phyloP scores from a whole-genome alignment of 2,329 filamentous ascomycete genomes.

The Lachnellula subtilissima region DNA sequence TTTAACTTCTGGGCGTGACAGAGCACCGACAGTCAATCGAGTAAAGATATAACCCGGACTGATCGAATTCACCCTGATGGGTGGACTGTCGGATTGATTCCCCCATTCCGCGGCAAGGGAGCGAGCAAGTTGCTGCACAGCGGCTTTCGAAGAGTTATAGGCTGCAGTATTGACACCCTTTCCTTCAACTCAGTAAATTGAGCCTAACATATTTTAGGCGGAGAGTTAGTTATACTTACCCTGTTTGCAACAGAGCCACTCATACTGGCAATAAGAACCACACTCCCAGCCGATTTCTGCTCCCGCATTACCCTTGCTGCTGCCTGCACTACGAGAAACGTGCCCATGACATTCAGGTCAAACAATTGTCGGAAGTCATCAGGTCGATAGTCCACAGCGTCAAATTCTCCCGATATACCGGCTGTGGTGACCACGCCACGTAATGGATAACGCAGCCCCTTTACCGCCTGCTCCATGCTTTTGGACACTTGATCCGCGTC shows the following conservation, averaged over 20 bases:
- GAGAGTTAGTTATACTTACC: slow-evolving; percentile 51
- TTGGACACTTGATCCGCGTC: slow-evolving; percentile 36
- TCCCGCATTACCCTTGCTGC: slow-evolving; percentile 54
- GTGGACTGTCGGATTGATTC: slow-evolving; percentile 46
- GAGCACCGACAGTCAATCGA: slow-evolving; percentile 63
- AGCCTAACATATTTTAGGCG: not conserved
- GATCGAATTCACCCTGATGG: slow-evolving; percentile 55
- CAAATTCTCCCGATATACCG: slow-evolving; percentile 44
- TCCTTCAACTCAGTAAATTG: not conserved
- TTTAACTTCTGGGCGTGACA: slow-evolving; percentile 54
- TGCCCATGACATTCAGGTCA: slow-evolving; percentile 66
- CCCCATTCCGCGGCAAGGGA: slow-evolving; percentile 64
- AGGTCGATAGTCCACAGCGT: slow-evolving; percentile 42
- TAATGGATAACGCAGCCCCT: slow-evolving; percentile 1
- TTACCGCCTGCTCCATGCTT: slow-evolving; percentile 21
- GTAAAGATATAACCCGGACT: slow-evolving; percentile 65
- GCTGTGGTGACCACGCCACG: slow-evolving; percentile 39
- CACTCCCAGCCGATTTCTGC: slow-evolving; percentile 40
- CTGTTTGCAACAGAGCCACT: slow-evolving; percentile 60
- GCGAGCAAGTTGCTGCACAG: slow-evolving; percentile 55
- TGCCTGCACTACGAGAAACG: slow-evolving; percentile 65
- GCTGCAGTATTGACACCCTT: slow-evolving; percentile 11
- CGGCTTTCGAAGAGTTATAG: slow-evolving; percentile 59
- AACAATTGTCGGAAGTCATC: slow-evolving; percentile 64
- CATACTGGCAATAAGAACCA: slow-evolving; percentile 63